Evolutionary conservation across 345 rosid species (phyloP), one percentile per base, ranked within the genome.

Genomic region (Salix caprea): DNA sequence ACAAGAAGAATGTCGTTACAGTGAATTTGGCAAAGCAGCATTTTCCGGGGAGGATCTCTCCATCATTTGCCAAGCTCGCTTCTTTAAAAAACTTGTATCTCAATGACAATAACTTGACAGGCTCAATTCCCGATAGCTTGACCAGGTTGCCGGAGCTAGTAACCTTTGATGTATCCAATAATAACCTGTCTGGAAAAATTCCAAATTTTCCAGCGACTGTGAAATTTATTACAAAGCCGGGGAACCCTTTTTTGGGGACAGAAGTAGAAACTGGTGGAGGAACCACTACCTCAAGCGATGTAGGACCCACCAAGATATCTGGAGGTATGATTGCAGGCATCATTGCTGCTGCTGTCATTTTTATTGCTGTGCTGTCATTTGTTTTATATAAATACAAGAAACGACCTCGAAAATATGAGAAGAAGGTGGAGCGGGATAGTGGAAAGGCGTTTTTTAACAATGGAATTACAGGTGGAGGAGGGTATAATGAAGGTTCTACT

Each of bases 11-110:
- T 48, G 86, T 93, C 60, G 78, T 73, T 36, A 70, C 81, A 1
- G 74, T 96, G 40, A 92, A 79, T 71, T 88, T 93, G n/a, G 84
- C 61, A 2, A 93, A 86, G 64, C 90, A 84, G 76, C 77, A 73
- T 11, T 83, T 92, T 26, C 23, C 37, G 2, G 99, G 99, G 67
- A 77, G 69, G 21, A 90, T 93, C 72, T 96, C 98, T 10, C 90
- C 94, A 0, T 87, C 85, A 0, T 85, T 93, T 66, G 92, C 75
- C 0, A 88, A 88, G 58, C 92, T 93, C 40, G 80, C 90, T 11
- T 76, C 82, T 16, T 80, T 96, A 77, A 84, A 80, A 84, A 87
- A 54, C 65, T 66, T 96, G 78, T 66, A 77, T 77, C 75, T 96
- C 67, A 91, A 85, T 46, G 81, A 82, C 52, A 96, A 96, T 77